A percentile compares a stretch with the other conserved stretches of the same genome.
phyloP scores from a whole-genome alignment of 164 flowering plant genomes.

The Umbilicus rupestris region DNA sequence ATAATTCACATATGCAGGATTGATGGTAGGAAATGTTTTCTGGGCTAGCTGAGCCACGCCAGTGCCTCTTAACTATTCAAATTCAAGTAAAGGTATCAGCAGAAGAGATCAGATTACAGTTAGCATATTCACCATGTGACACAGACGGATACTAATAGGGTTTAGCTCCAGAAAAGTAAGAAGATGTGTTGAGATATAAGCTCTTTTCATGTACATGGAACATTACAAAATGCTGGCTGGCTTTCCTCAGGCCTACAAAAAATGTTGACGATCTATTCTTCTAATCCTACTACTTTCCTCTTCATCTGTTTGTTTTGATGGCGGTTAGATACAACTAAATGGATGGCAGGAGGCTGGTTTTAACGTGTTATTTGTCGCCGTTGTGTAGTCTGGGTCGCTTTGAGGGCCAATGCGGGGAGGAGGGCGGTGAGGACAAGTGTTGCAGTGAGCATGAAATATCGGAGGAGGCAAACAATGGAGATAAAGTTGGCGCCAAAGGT shows the following conservation, averaged over 20 bases:
- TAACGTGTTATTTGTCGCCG: not conserved
- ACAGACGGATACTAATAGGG: no score
- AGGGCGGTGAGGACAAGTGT: slow-evolving; percentile 9
- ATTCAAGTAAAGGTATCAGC: no score
- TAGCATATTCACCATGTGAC: no score
- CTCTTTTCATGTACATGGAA: not conserved
- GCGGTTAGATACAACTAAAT: not conserved
- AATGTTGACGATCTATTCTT: not conserved
- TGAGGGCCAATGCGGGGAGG: slow-evolving; percentile 4
- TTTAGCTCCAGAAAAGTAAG: not conserved
- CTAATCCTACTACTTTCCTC: not conserved
- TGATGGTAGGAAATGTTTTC: not conserved
- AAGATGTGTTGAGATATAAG: not conserved
- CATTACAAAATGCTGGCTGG: not conserved
- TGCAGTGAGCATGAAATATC: slow-evolving; percentile 7
- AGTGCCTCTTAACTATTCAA: no score
- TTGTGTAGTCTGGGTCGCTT: slow-evolving; percentile 17
- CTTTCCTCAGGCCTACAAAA: not conserved
- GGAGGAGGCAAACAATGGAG: not conserved
- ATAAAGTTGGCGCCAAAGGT: not conserved
- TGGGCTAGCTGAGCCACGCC: no score
- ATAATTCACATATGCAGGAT: slow-evolving; percentile 1
- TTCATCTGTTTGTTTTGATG: not conserved
- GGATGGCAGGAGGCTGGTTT: not conserved
- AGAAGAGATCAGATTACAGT: no score